Evolutionary conservation across 768 basidiomycete genomes (phyloP).

Genomic region (Clitopilus hobsonii): DNA sequence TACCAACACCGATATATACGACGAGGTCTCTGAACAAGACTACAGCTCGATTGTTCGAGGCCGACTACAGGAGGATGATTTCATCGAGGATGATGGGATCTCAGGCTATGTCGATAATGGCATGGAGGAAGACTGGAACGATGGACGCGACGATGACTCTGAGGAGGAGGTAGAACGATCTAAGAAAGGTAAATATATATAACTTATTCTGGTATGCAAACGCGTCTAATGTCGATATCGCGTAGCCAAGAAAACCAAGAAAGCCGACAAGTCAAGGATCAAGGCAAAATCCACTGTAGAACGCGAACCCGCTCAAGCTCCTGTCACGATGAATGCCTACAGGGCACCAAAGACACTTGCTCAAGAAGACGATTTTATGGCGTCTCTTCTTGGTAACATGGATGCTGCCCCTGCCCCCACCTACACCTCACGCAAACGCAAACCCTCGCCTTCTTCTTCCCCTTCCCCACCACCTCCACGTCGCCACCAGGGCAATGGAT

Average conservation of each 20-base stretch:
- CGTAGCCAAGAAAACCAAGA: conserved; percentile 37
- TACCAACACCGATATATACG: conserved; percentile 72
- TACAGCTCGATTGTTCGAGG: conserved; percentile 83
- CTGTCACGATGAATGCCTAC: conserved; percentile 70
- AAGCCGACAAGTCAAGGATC: conserved; percentile 41
- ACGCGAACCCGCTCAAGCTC: conserved; percentile 37
- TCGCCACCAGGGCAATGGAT: conserved; percentile 6
- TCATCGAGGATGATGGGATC: conserved; percentile 91
- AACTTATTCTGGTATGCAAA: neutral
- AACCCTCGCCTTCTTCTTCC: conserved; percentile 48
- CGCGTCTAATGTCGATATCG: neutral
- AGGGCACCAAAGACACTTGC: conserved; percentile 69
- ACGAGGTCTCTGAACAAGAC: conserved; percentile 86
- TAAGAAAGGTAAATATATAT: conserved; percentile 33
- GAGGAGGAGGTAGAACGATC: conserved; percentile 51
- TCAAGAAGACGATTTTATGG: conserved; percentile 90
- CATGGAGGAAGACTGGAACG: conserved; percentile 86
- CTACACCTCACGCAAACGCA: conserved; percentile 54
- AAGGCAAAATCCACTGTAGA: conserved; percentile 33
- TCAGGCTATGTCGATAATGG: conserved; percentile 94
- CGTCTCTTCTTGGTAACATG: conserved; percentile 68
- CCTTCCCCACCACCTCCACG: conserved; percentile 34
- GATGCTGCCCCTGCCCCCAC: conserved; percentile 43
- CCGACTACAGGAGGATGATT: conserved; percentile 84
- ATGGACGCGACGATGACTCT: conserved; percentile 49